Evolutionary conservation across 805 yeast genomes (phyloP).

Genomic region (Clavispora vitiphila): DNA sequence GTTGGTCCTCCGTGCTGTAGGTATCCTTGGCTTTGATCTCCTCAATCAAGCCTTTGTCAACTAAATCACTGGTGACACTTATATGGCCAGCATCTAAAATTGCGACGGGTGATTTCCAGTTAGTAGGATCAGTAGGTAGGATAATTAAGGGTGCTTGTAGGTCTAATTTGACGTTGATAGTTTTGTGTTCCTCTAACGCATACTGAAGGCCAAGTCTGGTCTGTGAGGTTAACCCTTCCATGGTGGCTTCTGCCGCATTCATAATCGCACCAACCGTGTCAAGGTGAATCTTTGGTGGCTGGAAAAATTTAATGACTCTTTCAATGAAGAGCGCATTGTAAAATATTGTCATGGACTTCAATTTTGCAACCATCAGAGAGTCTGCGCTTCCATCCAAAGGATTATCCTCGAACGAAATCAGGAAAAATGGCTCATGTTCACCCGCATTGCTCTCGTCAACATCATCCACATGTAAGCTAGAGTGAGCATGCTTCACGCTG

Average conservation of each 20-base stretch:
- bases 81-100: slow-evolving; percentile 95
- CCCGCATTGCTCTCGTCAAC: slow-evolving; percentile 6
- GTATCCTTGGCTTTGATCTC: slow-evolving; percentile 59
- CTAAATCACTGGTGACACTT: slow-evolving; percentile 74
- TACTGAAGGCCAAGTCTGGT: slow-evolving; percentile 91
- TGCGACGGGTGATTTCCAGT: slow-evolving; percentile 82
- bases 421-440: slow-evolving; percentile 64
- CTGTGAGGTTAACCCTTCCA: slow-evolving; percentile 84
- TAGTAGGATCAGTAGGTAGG: slow-evolving; percentile 74
- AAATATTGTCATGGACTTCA: slow-evolving; percentile 83
- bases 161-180: slow-evolving; percentile 79
- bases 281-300: slow-evolving; percentile 77
- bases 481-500: slow-evolving; percentile 63
- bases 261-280: slow-evolving; percentile 88
- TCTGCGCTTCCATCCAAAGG: slow-evolving; percentile 86
- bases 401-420: slow-evolving; percentile 74
- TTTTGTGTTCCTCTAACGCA: slow-evolving; percentile 91
- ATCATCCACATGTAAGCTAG: slow-evolving; percentile 26
- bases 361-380: slow-evolving; percentile 63
- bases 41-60: slow-evolving; percentile 60
- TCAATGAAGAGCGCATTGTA: slow-evolving; percentile 84
- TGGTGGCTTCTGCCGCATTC: slow-evolving; percentile 92
- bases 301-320: slow-evolving; percentile 68
- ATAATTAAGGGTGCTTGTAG: slow-evolving; percentile 91
- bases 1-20: slow-evolving; percentile 69